These are phyloP conservation scores for Trypanosoma melophagium DNA, from an alignment of 208 protist genomes.

Conservation along the genomic window DNA sequence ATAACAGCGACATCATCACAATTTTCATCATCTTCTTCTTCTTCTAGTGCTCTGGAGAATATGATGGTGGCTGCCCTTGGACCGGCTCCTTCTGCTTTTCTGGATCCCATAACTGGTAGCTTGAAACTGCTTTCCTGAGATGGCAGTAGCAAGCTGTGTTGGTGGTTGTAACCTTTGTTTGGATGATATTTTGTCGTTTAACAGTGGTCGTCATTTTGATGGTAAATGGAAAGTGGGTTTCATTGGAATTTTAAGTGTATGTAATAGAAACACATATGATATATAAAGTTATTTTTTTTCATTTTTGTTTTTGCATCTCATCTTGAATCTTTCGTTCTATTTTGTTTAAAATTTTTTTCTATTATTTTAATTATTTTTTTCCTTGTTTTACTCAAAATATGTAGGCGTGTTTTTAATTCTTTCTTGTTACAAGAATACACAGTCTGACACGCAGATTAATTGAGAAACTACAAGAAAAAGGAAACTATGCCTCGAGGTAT, in stretches of 20 bases:
- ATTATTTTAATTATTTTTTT: conserved; percentile 22
- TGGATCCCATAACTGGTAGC: conserved; percentile 65
- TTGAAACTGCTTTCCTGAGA: conserved; percentile 68
- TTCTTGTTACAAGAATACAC: neutral
- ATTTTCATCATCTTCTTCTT: too few species aligned
- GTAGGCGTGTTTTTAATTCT: too few species aligned
- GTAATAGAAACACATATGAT: neutral
- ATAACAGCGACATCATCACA: neutral
- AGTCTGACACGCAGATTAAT: neutral
- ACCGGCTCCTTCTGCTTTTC: conserved; percentile 41
- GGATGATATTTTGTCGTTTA: neutral
- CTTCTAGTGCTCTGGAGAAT: too few species aligned
- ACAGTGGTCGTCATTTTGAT: too few species aligned
- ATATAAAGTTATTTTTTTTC: neutral
- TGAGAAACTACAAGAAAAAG: neutral
- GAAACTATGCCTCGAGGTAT: conserved; percentile 10
- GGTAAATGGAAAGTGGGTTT: too few species aligned
- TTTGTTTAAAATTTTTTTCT: conserved; percentile 4
- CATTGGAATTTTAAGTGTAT: too few species aligned
- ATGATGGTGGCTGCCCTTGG: conserved; percentile 58
- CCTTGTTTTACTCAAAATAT: neutral
- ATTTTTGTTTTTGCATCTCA: conserved; percentile 6
- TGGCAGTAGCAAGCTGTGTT: neutral
- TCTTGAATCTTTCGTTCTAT: neutral
- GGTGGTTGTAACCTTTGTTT: neutral